Percentiles rank a stretch among this genome's conserved stretches.
phyloP scores from a whole-genome alignment of 371 early-diverging fungal genomes.

The Lichtheimia ornata region DNA sequence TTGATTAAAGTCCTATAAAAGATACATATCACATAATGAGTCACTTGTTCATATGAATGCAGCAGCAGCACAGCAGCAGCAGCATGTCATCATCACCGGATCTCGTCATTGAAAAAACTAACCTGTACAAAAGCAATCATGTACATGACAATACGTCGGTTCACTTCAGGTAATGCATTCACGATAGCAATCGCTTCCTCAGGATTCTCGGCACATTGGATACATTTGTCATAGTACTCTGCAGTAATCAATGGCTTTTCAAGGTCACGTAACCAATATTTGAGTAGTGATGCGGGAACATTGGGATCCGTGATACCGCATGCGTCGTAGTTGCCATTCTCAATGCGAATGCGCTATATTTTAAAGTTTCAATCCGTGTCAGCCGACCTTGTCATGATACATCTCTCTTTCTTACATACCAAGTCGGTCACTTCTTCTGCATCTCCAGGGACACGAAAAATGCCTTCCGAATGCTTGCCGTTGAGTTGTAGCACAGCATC shows the following conservation, averaged over 20 bases:
- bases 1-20: slow-evolving; percentile 70
- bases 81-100: too few relatives aligned
- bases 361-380: not conserved
- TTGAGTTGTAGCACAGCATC: slow-evolving; percentile 77
- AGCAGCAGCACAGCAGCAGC: not conserved
- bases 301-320: slow-evolving; percentile 82
- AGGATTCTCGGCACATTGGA: slow-evolving; percentile 56
- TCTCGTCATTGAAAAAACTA: slow-evolving; percentile 1
- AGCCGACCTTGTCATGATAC: not conserved
- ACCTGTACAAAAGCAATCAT: slow-evolving; percentile 84
- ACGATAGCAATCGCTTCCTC: slow-evolving; percentile 66
- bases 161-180: slow-evolving; percentile 69
- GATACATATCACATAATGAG: not conserved
- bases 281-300: slow-evolving; percentile 90
- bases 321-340: slow-evolving; percentile 79
- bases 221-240: slow-evolving; percentile 76
- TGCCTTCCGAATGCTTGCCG: slow-evolving; percentile 88
- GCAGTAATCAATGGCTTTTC: slow-evolving; percentile 89
- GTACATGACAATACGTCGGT: slow-evolving; percentile 78
- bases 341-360: slow-evolving; percentile 69
- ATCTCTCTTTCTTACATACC: slow-evolving; percentile 42
- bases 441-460: slow-evolving; percentile 98
- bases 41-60: not conserved
- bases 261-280: slow-evolving; percentile 93
- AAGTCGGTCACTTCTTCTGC: slow-evolving; percentile 83